These are phyloP conservation scores for Calocera viscosa DNA, from an alignment of 768 basidiomycete species.

Conservation along the genomic window DNA sequence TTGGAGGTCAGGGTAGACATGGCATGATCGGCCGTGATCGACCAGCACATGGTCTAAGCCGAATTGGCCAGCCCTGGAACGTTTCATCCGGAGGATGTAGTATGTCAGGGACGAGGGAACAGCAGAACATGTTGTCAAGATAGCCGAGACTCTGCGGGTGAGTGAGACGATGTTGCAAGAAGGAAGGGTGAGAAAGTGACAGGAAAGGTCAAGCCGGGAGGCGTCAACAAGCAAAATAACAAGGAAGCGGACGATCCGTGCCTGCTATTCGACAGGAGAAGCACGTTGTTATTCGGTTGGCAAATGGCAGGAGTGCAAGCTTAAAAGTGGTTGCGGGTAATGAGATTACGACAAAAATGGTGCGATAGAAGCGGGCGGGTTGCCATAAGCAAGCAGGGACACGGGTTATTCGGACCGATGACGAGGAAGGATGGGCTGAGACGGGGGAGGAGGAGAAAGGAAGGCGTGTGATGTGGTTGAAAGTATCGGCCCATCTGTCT, in stretches of 20 bases:
- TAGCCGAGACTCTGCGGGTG: too few species aligned
- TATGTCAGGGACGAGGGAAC: too few species aligned
- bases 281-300: neutral
- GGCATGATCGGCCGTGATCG: neutral
- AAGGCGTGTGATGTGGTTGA: neutral
- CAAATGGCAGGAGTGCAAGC: neutral
- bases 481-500: neutral
- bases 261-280: neutral
- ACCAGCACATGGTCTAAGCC: neutral
- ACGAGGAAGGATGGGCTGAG: neutral
- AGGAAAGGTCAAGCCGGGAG: too few species aligned
- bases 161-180: too few species aligned
- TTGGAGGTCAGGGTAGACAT: neutral
- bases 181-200: too few species aligned
- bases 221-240: neutral
- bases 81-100: too few species aligned
- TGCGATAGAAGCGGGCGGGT: neutral
- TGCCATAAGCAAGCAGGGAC: neutral
- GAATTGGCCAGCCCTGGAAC: too few species aligned
- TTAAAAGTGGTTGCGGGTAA: neutral
- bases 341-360: neutral
- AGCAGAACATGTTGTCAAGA: too few species aligned
- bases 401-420: constrained; percentile 1
- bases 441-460: neutral
- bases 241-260: neutral